Evolutionary conservation across 495 filamentous ascomycete species (phyloP).

Genomic region (Penicillium canariense): DNA sequence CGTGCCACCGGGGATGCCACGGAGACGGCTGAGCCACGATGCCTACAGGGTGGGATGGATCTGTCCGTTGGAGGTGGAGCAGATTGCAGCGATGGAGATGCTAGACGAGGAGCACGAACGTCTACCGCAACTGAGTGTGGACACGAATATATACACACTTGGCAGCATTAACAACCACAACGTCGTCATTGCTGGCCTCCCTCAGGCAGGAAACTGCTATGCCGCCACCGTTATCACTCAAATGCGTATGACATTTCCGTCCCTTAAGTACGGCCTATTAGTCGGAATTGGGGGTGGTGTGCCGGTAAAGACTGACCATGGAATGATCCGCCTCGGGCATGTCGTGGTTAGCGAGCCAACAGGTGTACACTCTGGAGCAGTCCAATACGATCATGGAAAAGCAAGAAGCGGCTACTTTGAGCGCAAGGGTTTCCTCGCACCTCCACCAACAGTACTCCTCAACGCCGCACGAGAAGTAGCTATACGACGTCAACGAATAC

Average conservation of each 20-base stretch:
- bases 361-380: conserved; percentile 18
- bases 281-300: conserved; percentile 35
- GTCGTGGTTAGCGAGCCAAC: conserved; percentile 34
- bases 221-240: conserved; percentile 26
- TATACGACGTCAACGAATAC: conserved; percentile 2
- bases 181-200: conserved; percentile 32
- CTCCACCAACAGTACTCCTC: conserved; percentile 21
- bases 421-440: conserved; percentile 15
- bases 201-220: conserved; percentile 13
- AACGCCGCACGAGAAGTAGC: conserved; percentile 16
- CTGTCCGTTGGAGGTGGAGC: conserved; percentile 30
- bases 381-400: conserved; percentile 30
- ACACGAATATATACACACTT: conserved; percentile 31
- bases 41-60: conserved; percentile 35
- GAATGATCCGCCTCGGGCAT: conserved; percentile 35
- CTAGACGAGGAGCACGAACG: conserved; percentile 27
- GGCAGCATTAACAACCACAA: conserved; percentile 34
- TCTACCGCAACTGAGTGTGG: conserved; percentile 12
- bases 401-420: conserved; percentile 20
- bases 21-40: neutral
- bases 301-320: conserved; percentile 20
- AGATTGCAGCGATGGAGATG: conserved; percentile 29
- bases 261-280: conserved; percentile 18
- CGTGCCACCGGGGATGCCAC: neutral
- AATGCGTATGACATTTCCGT: conserved; percentile 24